phyloP scores from a whole-genome alignment of 768 basidiomycete species.

The Trichaptum fuscoviolaceum region DNA sequence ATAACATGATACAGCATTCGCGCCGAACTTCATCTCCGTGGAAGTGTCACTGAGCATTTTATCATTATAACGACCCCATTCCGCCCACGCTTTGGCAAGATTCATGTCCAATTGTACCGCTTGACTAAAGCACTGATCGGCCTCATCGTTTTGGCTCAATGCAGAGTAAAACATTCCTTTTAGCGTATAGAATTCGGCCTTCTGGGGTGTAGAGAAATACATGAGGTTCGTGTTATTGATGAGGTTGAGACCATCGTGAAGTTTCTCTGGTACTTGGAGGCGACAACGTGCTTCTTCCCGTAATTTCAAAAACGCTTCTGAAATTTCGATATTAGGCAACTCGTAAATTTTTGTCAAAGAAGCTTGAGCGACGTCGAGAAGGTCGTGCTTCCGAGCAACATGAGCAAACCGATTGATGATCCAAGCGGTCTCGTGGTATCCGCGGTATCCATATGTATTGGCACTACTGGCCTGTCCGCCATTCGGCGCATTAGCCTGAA shows the following conservation, averaged over 20 bases:
- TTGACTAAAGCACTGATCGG: constrained; percentile 86
- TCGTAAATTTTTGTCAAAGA: constrained; percentile 97
- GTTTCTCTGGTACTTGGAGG: constrained; percentile 91
- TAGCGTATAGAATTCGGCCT: constrained; percentile 96
- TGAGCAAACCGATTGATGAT: constrained; percentile 99
- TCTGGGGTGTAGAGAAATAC: constrained; percentile 92
- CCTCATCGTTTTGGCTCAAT: constrained; percentile 80
- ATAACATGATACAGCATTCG: constrained; percentile 94
- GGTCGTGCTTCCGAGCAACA: constrained; percentile 93
- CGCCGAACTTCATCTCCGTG: constrained; percentile 67
- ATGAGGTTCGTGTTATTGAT: constrained; percentile 99
- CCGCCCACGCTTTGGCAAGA: constrained; percentile 96
- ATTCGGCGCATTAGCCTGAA: constrained; percentile 43
- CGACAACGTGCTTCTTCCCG: constrained; percentile 98
- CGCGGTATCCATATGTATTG: constrained; percentile 88
- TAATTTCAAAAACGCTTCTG: constrained; percentile 97
- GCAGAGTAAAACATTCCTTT: constrained; percentile 98
- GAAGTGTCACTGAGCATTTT: constrained; percentile 86
- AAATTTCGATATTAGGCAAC: constrained; percentile 98
- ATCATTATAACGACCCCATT: constrained; percentile 96
- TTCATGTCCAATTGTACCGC: constrained; percentile 95
- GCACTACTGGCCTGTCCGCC: constrained; percentile 39
- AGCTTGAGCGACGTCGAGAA: constrained; percentile 92
- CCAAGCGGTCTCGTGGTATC: constrained; percentile 99
- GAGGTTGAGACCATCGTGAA: constrained; percentile 91